Evolutionary conservation across 2,329 filamentous ascomycete genomes (phyloP), one percentile per base, ranked within the genome.

Genomic region (Pezicula carpinea): DNA sequence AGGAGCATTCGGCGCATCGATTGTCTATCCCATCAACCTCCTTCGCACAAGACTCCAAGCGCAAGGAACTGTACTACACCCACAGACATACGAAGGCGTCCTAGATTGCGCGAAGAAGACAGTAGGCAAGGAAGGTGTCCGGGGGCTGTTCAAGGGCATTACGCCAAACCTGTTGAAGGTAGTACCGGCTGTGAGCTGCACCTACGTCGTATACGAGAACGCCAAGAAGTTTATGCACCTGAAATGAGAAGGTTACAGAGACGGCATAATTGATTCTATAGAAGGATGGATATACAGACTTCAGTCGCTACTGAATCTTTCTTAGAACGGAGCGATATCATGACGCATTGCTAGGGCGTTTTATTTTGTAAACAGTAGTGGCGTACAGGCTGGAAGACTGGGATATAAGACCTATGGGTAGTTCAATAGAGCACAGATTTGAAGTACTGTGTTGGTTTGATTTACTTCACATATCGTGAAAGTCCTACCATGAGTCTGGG

Each of bases 141-240:
- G 87, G 49, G 93, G 93, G 2, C 73, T 99, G 48, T 99, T 96
- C 75, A 96, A 95, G 68, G 93, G 93, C 1, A 74, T 97, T 54
- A 96, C 92, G 35, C 93, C 93, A 5, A 99, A 97, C 64, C 73
- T 99, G 33, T 75, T 99, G 58, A 99, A 99, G 73, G 93, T 99
- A 31, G 90, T 93, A 8, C 93, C 93, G 2, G 90, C 93, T 23
- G 85, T 99, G 45, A 96, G 90, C 59, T 97, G 99, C 64, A 91
- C 89, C 46, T 96, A 93, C 75, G 82, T 95, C 60, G 87, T 93
- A 51, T 96, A 96, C 63, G 90, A 96, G 70, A 93, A 93, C 63
- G 82, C 87, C 46, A 96, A 96, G 74, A 80, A 76, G 58, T 64
- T 87, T 29, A 73, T 95, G 55, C 51, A 59, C 51, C 51, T 64